A percentile compares a stretch with the other conserved stretches of the same genome.
phyloP scores from a whole-genome alignment of 2,329 filamentous ascomycete species.

The Monosporascus sp. region DNA sequence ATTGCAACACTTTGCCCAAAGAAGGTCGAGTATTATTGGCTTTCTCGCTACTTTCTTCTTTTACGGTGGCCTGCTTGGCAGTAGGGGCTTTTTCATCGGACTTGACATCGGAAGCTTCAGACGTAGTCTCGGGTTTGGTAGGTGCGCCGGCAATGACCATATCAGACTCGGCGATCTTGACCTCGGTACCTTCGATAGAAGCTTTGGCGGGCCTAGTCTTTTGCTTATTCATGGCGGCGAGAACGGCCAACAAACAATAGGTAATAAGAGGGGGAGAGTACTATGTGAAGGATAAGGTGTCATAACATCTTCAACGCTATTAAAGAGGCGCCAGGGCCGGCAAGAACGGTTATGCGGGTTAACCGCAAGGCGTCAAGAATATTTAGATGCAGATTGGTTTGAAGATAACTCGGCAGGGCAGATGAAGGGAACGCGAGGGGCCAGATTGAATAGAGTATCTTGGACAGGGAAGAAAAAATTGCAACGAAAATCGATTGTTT shows the following conservation, averaged over 20 bases:
- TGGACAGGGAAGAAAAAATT: background rate
- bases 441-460: background rate
- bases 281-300: no score
- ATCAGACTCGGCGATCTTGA: slow-evolving; percentile 7
- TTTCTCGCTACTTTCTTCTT: slow-evolving; percentile 21
- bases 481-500: no score
- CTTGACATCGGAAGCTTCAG: slow-evolving; percentile 6
- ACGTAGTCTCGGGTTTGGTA: slow-evolving; percentile 19
- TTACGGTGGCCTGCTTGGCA: slow-evolving; percentile 13
- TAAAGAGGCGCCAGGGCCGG: background rate
- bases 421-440: background rate
- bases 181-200: slow-evolving; percentile 1
- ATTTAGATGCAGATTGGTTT: background rate
- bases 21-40: background rate
- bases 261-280: no score
- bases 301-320: background rate
- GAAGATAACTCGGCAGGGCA: background rate
- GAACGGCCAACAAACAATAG: background rate
- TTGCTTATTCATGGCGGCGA: slow-evolving; percentile 28
- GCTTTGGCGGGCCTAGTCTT: slow-evolving; percentile 36
- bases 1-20: no score
- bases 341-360: no score
- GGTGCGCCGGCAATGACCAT: slow-evolving; percentile 14
- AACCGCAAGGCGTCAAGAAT: no score
- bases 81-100: background rate